phyloP scores from a whole-genome alignment of 1,284 basidiomycete species.

The Ceratobasidium sp. region DNA sequence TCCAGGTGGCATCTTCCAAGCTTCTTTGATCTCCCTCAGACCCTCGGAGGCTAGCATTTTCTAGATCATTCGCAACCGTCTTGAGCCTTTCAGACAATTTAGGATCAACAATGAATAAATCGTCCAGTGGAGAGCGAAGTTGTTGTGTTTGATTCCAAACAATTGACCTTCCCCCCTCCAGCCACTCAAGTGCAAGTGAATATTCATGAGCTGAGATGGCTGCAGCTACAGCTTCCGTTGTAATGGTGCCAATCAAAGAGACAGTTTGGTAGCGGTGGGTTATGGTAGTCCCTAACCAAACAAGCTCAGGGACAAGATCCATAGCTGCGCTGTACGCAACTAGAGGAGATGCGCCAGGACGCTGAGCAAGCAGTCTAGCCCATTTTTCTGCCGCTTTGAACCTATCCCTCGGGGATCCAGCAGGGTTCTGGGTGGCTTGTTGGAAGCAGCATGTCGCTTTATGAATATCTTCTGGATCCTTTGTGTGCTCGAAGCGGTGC shows the following conservation, averaged over 20 bases:
- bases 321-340: not conserved
- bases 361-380: too few relatives aligned
- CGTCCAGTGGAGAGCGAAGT: conserved; percentile 1
- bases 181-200: not conserved
- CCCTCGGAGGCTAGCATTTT: too few relatives aligned
- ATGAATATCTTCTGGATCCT: too few relatives aligned
- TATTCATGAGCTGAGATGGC: not conserved
- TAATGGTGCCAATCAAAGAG: too few relatives aligned
- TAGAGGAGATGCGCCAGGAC: too few relatives aligned
- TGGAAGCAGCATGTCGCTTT: too few relatives aligned
- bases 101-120: not conserved
- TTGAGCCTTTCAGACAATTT: not conserved
- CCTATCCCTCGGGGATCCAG: not conserved
- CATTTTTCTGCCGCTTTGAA: not conserved
- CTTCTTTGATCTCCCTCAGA: too few relatives aligned
- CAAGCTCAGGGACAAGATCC: not conserved
- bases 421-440: not conserved
- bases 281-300: not conserved
- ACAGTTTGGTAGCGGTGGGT: not conserved
- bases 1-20: too few relatives aligned
- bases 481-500: not conserved
- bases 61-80: not conserved
- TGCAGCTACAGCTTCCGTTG: conserved; percentile 2
- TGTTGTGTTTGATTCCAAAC: conserved; percentile 5
- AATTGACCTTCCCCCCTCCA: not conserved